Conservation (phyloP, 78 protist genomes). For the Creolimax fragrantissima region DNA sequence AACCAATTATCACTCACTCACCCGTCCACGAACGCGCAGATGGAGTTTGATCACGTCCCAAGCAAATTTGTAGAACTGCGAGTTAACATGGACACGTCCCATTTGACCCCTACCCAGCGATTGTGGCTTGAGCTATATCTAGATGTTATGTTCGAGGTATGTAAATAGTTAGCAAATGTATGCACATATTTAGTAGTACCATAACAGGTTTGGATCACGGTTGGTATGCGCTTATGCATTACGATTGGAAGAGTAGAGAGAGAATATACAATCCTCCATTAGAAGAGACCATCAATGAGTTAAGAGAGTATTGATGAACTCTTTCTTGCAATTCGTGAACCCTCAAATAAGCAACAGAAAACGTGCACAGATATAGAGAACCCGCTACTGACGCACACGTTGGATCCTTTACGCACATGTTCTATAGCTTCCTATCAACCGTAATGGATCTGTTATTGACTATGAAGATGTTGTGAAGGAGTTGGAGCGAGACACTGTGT, state of each 20-base stretch:
- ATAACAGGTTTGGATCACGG: no score
- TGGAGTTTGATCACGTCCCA: neutral
- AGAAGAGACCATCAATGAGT: no score
- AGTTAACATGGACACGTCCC: neutral
- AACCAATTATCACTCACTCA: no score
- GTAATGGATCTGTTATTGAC: neutral
- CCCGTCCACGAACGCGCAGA: no score
- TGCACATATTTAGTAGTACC: neutral
- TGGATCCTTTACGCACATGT: neutral
- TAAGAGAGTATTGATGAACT: no score
- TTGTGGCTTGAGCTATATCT: conserved; percentile 1
- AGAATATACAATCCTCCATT: no score
- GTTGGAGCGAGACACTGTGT: neutral
- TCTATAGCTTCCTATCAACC: neutral
- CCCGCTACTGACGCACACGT: no score
- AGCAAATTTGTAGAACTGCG: neutral
- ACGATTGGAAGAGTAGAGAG: no score
- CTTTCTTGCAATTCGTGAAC: no score
- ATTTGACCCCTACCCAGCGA: neutral
- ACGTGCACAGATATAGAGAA: no score
- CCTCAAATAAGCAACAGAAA: no score
- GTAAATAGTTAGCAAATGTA: neutral
- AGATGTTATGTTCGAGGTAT: conserved; percentile 6
- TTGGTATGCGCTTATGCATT: no score
- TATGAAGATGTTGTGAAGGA: neutral